Evolutionary conservation across 495 filamentous ascomycete species (phyloP), one percentile per base, ranked within the genome.

Genomic region (Penicillium angulare): DNA sequence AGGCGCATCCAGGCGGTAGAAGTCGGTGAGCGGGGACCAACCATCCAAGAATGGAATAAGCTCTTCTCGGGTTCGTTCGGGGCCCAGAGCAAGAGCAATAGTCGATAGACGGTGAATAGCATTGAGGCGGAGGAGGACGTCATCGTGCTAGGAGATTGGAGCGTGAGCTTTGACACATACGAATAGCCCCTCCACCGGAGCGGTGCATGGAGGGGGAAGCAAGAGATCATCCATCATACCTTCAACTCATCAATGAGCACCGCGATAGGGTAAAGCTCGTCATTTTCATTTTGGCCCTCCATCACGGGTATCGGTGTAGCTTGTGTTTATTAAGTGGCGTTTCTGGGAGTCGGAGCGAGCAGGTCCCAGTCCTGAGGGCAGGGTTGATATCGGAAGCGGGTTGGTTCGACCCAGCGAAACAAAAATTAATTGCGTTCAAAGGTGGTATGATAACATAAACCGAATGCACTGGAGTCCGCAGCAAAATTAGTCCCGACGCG

Each of bases 181-280:
- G 49, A 32, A 20, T 38, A 27, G 52, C 47, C 47, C 48, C 32
- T 43, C 44, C 46, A 13, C 15, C 26, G 22, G 13, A 9, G 32
- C 44, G 17, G 40, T n/a, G n/a, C n/a, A 17, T 35, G 41, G 55
- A 52, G 47, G 42, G 44, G 52, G 43, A 9, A 21, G 26, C 35
- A 26, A 33, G 52, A 35, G 16, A 10, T 40, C 22, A 40, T 36
- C 43, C 57, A 40, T 48, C n/a, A 58, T 75, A 96, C 92, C 89
- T 98, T 98, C 61, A 98, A 79, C 83, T 98, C 93, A 73, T 98
- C 93, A 74, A 98, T 98, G 68, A 98, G 84, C 48, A 98, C 95
- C 54, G 93, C 93, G 79, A 98, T 98, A 63, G 93, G 93, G 72
- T 96, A 97, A 55, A 98, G 90, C 83, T 97, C 95, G 72, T 97